Base-by-base conservation (phyloP, 257 asterid genomes). In the Solanum tarapatanum region DNA sequence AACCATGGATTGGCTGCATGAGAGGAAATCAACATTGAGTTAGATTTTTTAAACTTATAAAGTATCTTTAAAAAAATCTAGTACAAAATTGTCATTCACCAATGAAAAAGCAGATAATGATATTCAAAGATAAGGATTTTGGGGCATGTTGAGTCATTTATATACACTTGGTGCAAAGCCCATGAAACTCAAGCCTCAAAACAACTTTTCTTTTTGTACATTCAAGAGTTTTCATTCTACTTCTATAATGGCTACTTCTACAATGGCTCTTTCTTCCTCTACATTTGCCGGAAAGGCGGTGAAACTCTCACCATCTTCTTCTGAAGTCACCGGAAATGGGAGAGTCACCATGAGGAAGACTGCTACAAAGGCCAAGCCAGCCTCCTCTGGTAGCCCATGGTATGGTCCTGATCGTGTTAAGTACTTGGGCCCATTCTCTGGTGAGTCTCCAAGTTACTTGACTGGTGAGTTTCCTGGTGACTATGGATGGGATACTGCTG, bases 201-300 rank as follows among this genome's bases (percentile, higher is more conserved):
- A 11, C 55, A 75, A 36, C 30, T 75, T 45, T 36, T 74, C 82
- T 36, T 21, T 36, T n/a, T 73, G 37, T 5, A 51, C 23, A 51
- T 51, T 51, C 62, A 51, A 16, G 23, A 51, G 62, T 75, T 75
- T n/a, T 39, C 60, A 6, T 39, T 7, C 28, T 76, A 7, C 21
- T 39, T 17, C 45, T n/a, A 60, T 88, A 88, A 92, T 91, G 94
- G 93, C 96, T 1, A 90, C 95, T 85, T 84, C 92, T 8, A 86
- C 93, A 36, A 92, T 91, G 94, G 93, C 96, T 85, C 95, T 93
- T 24, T 93, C 96, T 14, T 92, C 96, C 43, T 92, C 94, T 1
- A 70, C 95, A 2, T 87, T 92, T 30, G 90, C 88, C n/a, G 93
- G 94, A 11, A 91, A 90, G 87, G 92, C 95, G 5, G 92, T 88